A percentile compares a stretch with the other conserved stretches of the same genome.
Conservation (phyloP, 805 yeast species). For the Candida dajiaensis region DNA sequence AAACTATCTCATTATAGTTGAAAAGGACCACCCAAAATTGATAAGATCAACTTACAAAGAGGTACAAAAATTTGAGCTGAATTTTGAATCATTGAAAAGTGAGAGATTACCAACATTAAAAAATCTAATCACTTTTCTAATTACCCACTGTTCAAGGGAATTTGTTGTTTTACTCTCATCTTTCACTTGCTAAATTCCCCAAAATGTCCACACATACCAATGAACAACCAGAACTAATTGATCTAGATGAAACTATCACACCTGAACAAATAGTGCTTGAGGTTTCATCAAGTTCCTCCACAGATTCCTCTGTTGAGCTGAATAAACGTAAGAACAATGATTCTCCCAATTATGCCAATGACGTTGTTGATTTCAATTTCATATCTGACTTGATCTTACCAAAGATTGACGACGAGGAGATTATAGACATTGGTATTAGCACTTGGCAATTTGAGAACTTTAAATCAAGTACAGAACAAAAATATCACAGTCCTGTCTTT, state of each 20-base stretch:
- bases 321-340: slow-evolving; percentile 5
- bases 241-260: background rate
- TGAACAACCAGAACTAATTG: slow-evolving; percentile 1
- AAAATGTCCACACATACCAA: background rate
- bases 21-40: background rate
- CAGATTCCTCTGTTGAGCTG: slow-evolving; percentile 1
- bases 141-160: background rate
- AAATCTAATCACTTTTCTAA: background rate
- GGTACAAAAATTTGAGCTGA: background rate
- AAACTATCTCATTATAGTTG: too few relatives aligned
- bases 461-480: slow-evolving; percentile 21
- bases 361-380: slow-evolving; percentile 14
- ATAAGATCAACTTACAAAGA: background rate
- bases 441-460: slow-evolving; percentile 37
- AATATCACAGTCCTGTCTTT: slow-evolving; percentile 37
- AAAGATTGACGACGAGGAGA: slow-evolving; percentile 26
- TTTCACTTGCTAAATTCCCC: background rate
- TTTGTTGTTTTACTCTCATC: too few relatives aligned
- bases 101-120: background rate
- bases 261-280: background rate
- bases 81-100: too few relatives aligned
- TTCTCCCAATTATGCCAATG: background rate
- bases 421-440: slow-evolving; percentile 23
- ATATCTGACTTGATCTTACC: slow-evolving; percentile 18
- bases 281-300: background rate